phyloP scores from a whole-genome alignment of 1,284 basidiomycete species.

The Rhodotorula sp. region DNA sequence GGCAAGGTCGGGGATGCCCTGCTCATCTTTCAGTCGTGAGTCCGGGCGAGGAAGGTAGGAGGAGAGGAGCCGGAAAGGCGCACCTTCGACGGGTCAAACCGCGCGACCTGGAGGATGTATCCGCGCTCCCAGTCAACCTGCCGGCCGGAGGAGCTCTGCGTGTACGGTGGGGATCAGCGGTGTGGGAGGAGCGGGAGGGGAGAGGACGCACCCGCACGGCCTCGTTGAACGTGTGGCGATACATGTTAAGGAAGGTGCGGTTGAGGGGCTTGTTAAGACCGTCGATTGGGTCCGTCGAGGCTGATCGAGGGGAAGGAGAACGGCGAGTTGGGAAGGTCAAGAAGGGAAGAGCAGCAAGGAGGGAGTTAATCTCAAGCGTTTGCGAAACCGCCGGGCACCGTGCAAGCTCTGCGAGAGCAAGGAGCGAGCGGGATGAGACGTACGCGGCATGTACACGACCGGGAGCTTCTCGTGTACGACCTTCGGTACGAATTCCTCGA shows the following conservation, averaged over 20 bases:
- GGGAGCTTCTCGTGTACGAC: slow-evolving; percentile 21
- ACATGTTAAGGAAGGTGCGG: neutral
- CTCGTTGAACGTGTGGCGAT: slow-evolving; percentile 15
- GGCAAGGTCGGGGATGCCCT: slow-evolving; percentile 28
- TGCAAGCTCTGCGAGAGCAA: neutral
- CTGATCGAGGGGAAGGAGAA: neutral
- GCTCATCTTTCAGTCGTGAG: neutral
- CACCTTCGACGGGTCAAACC: slow-evolving; percentile 30
- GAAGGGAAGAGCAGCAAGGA: no score
- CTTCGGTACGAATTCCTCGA: slow-evolving; percentile 26
- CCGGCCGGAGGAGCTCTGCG: slow-evolving; percentile 11
- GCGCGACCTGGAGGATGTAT: slow-evolving; percentile 26
- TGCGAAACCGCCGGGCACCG: no score
- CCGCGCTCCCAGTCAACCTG: slow-evolving; percentile 22
- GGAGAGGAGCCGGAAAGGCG: rapidly evolving
- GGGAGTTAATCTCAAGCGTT: neutral
- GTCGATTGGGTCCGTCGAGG: slow-evolving; percentile 32
- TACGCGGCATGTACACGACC: slow-evolving; percentile 33
- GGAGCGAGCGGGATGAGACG: neutral
- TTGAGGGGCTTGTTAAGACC: slow-evolving; percentile 30
- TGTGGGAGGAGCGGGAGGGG: no score
- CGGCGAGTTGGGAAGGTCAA: neutral
- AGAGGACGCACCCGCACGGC: slow-evolving; percentile 5
- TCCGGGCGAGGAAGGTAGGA: rapidly evolving
- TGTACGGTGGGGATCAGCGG: neutral